Evolutionary conservation across 495 filamentous ascomycete species (phyloP), one percentile per base, ranked within the genome.

Genomic region (Entonaema liquescens): DNA sequence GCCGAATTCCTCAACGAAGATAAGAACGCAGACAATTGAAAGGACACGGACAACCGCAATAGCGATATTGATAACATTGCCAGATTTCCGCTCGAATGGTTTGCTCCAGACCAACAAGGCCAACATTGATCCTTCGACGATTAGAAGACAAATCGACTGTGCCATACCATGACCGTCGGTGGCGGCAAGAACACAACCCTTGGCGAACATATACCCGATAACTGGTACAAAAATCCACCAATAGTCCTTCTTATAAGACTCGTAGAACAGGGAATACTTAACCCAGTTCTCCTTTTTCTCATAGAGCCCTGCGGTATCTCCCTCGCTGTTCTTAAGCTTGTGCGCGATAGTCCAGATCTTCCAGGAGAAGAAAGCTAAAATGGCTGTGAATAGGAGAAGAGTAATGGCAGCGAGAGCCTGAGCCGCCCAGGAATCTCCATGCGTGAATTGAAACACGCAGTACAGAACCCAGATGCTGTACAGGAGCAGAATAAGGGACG

Each of bases 221-320:
- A 86, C 84, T 6, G 95, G 95, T 12, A 99, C 86, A 78, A 99
- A 99, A 8, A 98, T 77, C 94, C 94, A 98, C 95, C 95, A 99
- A 81, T 93, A 96, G 70, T 90, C 89, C 74, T 89, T 91, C 79
- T 94, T 93, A 81, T 95, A 98, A 70, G 89, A 91, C 72, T 99
- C 95, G 80, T 99, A 99, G 84, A 99, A 99, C 35, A 98, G 83
- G 74, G 92, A 96, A 84, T 99, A 99, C 79, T 94, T 96, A 72
- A 91, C 85, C 95, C 96, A 97, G 54, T 90, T 92, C 60, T 91
- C 88, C 83, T 94, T 95, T 77, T 98, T 87, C 54, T 97, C 93
- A 78, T 91, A 99, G 8, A 99, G 82, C 1, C 82, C 85, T 13
- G 84, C 82, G 5, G 88, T 80, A 59, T 97, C 92, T 64, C 94